Evolutionary conservation across 495 filamentous ascomycete species (phyloP).

Genomic region (Ramalina peruviana): DNA sequence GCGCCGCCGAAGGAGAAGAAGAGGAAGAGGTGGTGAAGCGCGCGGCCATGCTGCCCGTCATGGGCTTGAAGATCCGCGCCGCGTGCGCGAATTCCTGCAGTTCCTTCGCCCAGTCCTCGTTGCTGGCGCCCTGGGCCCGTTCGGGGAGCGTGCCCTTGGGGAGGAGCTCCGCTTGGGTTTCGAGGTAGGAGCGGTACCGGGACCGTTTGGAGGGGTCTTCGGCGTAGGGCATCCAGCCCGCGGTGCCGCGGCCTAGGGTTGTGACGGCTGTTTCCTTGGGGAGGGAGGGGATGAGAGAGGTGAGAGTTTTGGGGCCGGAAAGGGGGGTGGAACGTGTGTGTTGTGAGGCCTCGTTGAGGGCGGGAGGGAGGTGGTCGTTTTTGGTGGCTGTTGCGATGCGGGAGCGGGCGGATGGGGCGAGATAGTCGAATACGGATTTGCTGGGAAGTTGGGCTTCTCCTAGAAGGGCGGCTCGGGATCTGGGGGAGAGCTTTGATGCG

Average conservation of each 20-base stretch:
- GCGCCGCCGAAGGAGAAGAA: constrained; percentile 25
- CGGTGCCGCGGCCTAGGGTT: constrained; percentile 58
- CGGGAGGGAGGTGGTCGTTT: constrained; percentile 61
- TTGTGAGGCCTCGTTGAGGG: constrained; percentile 45
- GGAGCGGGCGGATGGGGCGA: constrained; percentile 68
- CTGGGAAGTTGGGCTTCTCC: constrained; percentile 74
- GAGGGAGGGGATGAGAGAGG: constrained; percentile 56
- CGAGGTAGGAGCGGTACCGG: constrained; percentile 70
- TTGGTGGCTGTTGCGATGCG: constrained; percentile 64
- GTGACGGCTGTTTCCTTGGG: constrained; percentile 60
- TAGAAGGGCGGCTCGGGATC: constrained; percentile 63
- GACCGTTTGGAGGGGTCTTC: constrained; percentile 65
- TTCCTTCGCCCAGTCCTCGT: constrained; percentile 68
- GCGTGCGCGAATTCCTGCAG: constrained; percentile 77
- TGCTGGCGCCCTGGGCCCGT: constrained; percentile 37
- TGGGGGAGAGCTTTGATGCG: constrained; percentile 63
- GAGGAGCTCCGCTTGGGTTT: constrained; percentile 55
- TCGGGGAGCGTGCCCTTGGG: constrained; percentile 40
- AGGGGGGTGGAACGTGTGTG: constrained; percentile 29
- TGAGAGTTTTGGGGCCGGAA: constrained; percentile 46
- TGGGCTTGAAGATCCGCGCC: constrained; percentile 83
- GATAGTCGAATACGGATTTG: constrained; percentile 92
- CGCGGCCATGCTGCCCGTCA: constrained; percentile 81
- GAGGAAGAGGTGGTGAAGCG: constrained; percentile 57
- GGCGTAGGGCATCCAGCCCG: constrained; percentile 71